phyloP scores from a whole-genome alignment of 2,329 filamentous ascomycete genomes.

The Curvularia spicifera region DNA sequence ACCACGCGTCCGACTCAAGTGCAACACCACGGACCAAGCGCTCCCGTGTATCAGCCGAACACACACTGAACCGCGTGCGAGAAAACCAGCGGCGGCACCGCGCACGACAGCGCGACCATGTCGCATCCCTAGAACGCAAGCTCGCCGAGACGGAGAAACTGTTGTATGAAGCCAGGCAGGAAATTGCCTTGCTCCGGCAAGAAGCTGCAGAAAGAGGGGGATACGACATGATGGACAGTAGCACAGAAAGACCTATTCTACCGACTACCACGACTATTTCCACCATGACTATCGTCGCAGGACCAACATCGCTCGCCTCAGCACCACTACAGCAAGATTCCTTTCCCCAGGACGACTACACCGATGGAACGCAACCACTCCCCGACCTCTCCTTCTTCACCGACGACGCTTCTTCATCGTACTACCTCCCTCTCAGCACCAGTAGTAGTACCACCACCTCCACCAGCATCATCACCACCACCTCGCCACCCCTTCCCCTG shows the following conservation, averaged over 20 bases:
- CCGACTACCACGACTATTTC: background rate
- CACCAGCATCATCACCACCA: too few species aligned
- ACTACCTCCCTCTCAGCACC: background rate
- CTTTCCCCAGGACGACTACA: conserved; percentile 15
- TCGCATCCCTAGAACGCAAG: conserved; percentile 50
- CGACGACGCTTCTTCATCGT: conserved; percentile 1
- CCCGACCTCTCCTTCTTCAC: conserved; percentile 22
- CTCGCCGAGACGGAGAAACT: conserved; percentile 39
- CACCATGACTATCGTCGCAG: background rate
- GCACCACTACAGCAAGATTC: conserved; percentile 1
- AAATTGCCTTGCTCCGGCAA: conserved; percentile 34
- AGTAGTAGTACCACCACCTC: background rate
- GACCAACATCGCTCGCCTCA: conserved; percentile 5
- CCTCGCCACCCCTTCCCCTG: conserved; percentile 1
- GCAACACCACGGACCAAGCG: conserved; percentile 23
- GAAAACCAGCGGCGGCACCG: conserved; percentile 61
- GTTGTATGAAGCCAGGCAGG: conserved; percentile 33
- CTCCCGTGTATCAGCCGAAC: conserved; percentile 39
- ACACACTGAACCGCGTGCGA: conserved; percentile 53
- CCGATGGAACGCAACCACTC: conserved; percentile 5
- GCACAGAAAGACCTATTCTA: background rate
- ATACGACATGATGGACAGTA: background rate
- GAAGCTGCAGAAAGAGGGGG: conserved; percentile 15
- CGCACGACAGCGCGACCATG: conserved; percentile 52
- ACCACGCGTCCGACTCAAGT: conserved; percentile 18